Evolutionary conservation across 2,329 filamentous ascomycete genomes (phyloP), one percentile per base, ranked within the genome.

Genomic region (Byssothecium circinans): DNA sequence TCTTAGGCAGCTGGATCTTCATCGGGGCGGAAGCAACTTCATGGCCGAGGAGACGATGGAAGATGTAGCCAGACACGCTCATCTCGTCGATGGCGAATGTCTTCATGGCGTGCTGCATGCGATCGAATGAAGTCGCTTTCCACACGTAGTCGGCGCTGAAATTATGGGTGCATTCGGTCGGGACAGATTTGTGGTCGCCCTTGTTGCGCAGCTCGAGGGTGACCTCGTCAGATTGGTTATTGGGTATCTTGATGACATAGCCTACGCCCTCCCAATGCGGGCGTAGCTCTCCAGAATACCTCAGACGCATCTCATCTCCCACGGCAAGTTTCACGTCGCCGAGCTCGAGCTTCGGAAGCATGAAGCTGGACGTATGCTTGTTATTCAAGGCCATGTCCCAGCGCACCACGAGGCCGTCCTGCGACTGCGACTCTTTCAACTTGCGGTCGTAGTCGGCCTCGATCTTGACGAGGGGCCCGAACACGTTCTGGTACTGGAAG

Each of bases 61-160:
- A 99, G 56, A 99, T 96, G 74, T 96, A 99, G 30, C 94, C 94
- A 18, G 94, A 97, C 35, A 99, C 92, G 65, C 91, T 96, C 87
- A 95, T 89, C 72, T 99, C 94, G 61, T 99, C 92, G 36, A 97
- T 85, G 5, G 94, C 94, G 68, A 99, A 99, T 0, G 90, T 97
- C 79, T 96, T 97, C 92, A 99, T 97, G 45, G 94, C 95, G 57
- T 91, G 84, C 72, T 99, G 94, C 94, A 99, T 99, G 54, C 94
- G 91, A 67, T 99, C 94, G 69, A 99, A 99, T 0, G 92, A 97
- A 0, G 95, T 99, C 12, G 95, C 94, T 71, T 99, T 99, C 94
- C 94, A 99, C 46, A 99, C 94, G 66, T 99, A 99, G 70, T 99
- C 94, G 57, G 92, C 94, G 14, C 91, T 96, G 74, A 99, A 99